These are phyloP conservation scores for Spergularia bocconei DNA, from an alignment of 148 eudicot genomes.

Conservation along the genomic window DNA sequence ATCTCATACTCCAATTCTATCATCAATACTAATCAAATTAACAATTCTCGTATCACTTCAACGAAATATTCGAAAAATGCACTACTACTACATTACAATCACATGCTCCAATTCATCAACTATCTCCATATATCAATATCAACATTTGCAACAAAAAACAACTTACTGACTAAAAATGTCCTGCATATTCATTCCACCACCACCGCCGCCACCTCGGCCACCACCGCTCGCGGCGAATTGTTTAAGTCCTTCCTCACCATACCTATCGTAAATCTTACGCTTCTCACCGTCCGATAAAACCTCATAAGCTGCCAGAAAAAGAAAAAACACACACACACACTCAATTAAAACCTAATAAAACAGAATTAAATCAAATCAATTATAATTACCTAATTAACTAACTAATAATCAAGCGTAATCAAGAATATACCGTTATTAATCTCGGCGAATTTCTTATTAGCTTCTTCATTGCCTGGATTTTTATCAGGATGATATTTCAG, in stretches of 20 bases:
- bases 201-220: constrained; percentile 82
- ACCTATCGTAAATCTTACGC: constrained; percentile 81
- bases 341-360: neutral
- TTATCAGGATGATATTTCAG: constrained; percentile 98
- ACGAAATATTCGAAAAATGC: neutral
- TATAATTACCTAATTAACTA: neutral
- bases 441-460: constrained; percentile 86
- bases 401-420: neutral
- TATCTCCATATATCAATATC: neutral
- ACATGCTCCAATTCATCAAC: neutral
- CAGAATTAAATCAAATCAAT: neutral
- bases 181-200: constrained; percentile 74
- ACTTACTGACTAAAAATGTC: constrained; percentile 93
- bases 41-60: neutral
- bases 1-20: neutral
- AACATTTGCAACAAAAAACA: neutral
- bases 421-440: constrained; percentile 63
- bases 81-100: neutral
- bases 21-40: too few species aligned
- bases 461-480: constrained; percentile 94
- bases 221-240: constrained; percentile 88
- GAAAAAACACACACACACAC: constrained; percentile 18
- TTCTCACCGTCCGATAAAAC: constrained; percentile 89
- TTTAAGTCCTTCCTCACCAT: constrained; percentile 96
- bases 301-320: constrained; percentile 71